Conservation (phyloP, 768 basidiomycete genomes). For the Crepidotus variabilis region DNA sequence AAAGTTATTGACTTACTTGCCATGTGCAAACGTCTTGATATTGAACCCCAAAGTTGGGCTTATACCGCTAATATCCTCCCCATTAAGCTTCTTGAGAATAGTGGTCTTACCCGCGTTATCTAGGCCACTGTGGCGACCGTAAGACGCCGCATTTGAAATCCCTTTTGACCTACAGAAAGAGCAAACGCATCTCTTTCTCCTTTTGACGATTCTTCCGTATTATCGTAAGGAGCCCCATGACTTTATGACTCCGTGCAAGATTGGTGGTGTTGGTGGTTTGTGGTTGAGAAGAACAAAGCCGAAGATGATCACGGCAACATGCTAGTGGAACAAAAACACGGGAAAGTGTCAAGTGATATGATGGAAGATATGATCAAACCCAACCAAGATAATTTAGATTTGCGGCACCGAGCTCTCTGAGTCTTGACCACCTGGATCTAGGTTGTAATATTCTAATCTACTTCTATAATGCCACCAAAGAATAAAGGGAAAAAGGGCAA, state of each 20-base stretch:
- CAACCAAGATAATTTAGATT: neutral
- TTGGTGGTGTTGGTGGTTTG: neutral
- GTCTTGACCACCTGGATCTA: neutral
- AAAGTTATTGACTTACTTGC: constrained; percentile 58
- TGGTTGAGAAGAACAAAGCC: neutral
- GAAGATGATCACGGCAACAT: neutral
- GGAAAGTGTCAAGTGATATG: too few species aligned
- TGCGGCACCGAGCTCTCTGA: neutral
- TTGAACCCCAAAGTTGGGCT: constrained; percentile 98
- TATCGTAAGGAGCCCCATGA: constrained; percentile 93
- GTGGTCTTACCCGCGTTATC: constrained; percentile 99
- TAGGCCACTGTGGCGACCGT: constrained; percentile 61
- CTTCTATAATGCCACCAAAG: constrained; percentile 44
- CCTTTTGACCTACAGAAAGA: constrained; percentile 70
- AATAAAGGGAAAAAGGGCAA: constrained; percentile 88
- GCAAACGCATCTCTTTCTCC: constrained; percentile 93
- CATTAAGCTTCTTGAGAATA: constrained; percentile 91
- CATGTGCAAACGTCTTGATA: constrained; percentile 93
- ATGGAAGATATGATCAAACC: neutral
- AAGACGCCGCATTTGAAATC: neutral
- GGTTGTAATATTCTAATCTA: constrained; percentile 2
- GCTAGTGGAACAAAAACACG: neutral
- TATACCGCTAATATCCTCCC: constrained; percentile 83
- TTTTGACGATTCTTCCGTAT: constrained; percentile 95
- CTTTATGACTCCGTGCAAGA: neutral